phyloP scores from a whole-genome alignment of 2,329 filamentous ascomycete genomes.

The Phoma sp. region DNA sequence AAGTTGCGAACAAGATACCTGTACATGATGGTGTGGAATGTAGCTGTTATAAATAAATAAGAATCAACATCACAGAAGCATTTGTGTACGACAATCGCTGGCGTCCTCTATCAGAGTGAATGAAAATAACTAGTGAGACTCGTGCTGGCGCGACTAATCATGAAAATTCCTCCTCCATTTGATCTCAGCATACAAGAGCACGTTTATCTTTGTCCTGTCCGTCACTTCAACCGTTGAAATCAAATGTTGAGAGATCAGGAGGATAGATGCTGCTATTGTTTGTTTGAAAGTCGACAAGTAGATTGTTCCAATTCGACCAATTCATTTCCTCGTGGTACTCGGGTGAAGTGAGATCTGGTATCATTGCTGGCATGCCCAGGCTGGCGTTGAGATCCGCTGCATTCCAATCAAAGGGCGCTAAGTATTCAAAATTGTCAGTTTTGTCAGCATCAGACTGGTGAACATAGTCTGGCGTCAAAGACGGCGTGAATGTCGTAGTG shows the following conservation, averaged over 20 bases:
- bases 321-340: conserved; percentile 33
- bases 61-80: too few relatives aligned
- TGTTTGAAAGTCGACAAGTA: conserved; percentile 35
- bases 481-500: too few relatives aligned
- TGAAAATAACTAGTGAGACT: too few relatives aligned
- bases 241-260: neutral
- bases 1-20: too few relatives aligned
- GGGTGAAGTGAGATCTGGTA: conserved; percentile 14
- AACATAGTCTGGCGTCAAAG: neutral
- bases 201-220: too few relatives aligned
- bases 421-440: neutral
- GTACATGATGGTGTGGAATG: too few relatives aligned
- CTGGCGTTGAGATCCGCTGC: conserved; percentile 16
- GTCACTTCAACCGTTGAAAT: neutral
- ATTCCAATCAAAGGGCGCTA: conserved; percentile 23
- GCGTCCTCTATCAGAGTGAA: too few relatives aligned
- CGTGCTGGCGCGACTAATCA: too few relatives aligned
- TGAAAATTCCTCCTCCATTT: too few relatives aligned
- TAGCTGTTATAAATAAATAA: too few relatives aligned
- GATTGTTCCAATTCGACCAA: conserved; percentile 39
- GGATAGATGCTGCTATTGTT: neutral
- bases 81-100: too few relatives aligned
- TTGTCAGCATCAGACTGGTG: neutral
- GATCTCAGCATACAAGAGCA: too few relatives aligned
- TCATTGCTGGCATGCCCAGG: conserved; percentile 6